A percentile compares a stretch with the other conserved stretches of the same genome.
These are phyloP conservation scores for Neurospora africana DNA, from an alignment of 495 filamentous ascomycete genomes.

Conservation along the genomic window DNA sequence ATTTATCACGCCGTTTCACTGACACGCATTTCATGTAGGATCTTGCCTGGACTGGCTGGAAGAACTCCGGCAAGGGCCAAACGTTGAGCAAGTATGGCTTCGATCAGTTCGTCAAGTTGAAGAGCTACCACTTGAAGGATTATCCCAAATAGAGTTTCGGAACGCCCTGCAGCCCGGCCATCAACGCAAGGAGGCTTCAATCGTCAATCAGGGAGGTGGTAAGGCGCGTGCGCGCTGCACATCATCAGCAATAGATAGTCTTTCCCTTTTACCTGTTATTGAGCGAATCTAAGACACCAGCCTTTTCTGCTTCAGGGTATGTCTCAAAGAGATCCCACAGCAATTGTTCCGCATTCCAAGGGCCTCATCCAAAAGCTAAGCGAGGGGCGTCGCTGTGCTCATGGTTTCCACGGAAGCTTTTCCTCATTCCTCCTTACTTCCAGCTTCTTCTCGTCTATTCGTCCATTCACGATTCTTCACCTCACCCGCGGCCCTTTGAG, in stretches of 20 bases:
- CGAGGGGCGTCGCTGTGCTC: background rate
- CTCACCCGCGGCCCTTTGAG: background rate
- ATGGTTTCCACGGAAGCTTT: background rate
- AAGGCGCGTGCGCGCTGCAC: conserved; percentile 3
- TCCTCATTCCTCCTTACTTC: conserved; percentile 14
- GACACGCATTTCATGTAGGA: conserved; percentile 46
- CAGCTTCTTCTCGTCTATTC: background rate
- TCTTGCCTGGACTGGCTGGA: conserved; percentile 97
- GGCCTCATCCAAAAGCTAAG: background rate
- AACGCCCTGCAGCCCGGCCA: background rate
- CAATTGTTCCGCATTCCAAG: background rate
- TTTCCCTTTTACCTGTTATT: background rate
- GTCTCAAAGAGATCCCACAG: background rate
- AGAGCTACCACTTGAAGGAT: conserved; percentile 91
- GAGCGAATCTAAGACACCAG: background rate
- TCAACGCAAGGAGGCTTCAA: conserved; percentile 10
- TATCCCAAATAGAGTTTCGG: conserved; percentile 53
- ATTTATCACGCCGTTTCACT: background rate
- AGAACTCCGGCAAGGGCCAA: conserved; percentile 83
- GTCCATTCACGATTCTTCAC: background rate
- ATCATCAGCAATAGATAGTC: conserved; percentile 1
- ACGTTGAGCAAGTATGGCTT: conserved; percentile 86
- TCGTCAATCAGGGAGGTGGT: conserved; percentile 12
- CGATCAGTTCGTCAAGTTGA: conserved; percentile 89
- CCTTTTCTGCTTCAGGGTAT: background rate